Conservation (phyloP, 2,329 filamentous ascomycete genomes). For the Neodidymelliopsis sp. region DNA sequence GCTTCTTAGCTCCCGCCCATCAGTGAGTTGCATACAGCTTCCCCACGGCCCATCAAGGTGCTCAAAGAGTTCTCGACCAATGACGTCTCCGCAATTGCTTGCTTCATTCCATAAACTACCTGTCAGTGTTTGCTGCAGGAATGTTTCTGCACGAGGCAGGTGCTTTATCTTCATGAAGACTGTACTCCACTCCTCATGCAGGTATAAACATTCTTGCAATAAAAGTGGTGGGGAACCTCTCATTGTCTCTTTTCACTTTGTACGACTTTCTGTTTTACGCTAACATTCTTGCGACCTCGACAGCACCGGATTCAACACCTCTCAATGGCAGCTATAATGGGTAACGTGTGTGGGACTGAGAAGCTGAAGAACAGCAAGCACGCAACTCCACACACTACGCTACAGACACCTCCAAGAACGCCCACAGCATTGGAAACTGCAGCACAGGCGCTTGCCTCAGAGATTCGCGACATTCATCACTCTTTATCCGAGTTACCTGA, state of each 20-base stretch:
- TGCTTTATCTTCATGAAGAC: not conserved
- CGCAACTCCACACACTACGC: conserved; percentile 1
- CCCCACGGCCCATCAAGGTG: conserved; percentile 10
- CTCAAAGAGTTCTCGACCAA: conserved; percentile 1
- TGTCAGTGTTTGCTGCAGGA: conserved; percentile 2
- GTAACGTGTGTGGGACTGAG: not conserved
- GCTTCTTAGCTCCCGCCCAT: not conserved
- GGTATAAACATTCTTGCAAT: too few relatives aligned
- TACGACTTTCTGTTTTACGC: too few relatives aligned
- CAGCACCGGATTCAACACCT: not conserved
- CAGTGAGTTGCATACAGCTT: conserved; percentile 3
- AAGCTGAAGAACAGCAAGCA: not conserved
- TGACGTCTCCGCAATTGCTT: not conserved
- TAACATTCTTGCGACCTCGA: not conserved
- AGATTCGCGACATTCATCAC: conserved; percentile 32
- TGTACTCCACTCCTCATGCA: not conserved
- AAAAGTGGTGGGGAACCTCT: too few relatives aligned
- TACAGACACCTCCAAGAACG: conserved; percentile 32
- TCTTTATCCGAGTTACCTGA: conserved; percentile 21
- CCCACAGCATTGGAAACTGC: conserved; percentile 25
- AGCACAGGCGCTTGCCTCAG: conserved; percentile 29
- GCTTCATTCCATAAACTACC: not conserved
- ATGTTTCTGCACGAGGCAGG: not conserved
- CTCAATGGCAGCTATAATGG: conserved; percentile 2
- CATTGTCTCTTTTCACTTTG: not conserved